phyloP scores from a whole-genome alignment of 352 stramenopile genomes.

The Phytopythium ostracodes region DNA sequence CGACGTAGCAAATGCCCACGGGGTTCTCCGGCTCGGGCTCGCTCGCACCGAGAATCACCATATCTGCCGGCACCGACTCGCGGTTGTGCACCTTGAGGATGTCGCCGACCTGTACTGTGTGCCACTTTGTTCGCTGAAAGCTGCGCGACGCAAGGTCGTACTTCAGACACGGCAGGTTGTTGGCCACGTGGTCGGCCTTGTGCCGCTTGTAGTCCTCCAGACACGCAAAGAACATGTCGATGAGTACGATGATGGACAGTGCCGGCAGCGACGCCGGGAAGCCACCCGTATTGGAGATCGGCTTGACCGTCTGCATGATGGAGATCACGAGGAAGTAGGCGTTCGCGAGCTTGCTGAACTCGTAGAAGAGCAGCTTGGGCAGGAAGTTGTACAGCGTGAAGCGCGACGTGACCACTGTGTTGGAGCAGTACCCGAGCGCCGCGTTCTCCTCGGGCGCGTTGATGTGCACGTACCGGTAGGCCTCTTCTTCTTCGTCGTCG shows the following conservation, averaged over 20 bases:
- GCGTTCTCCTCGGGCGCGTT: constrained; percentile 64
- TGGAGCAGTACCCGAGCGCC: constrained; percentile 57
- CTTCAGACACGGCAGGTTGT: constrained; percentile 60
- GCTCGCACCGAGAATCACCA: constrained; percentile 81
- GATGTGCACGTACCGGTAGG: constrained; percentile 66
- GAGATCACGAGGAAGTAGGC: constrained; percentile 93
- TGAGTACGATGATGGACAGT: constrained; percentile 91
- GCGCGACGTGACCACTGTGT: constrained; percentile 87
- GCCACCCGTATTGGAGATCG: constrained; percentile 90
- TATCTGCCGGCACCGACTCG: constrained; percentile 81
- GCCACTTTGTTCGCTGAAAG: constrained; percentile 76
- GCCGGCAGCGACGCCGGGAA: constrained; percentile 88
- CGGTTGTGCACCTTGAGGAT: constrained; percentile 89
- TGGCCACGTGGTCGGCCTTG: constrained; percentile 82
- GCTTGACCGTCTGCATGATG: constrained; percentile 88
- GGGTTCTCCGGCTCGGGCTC: constrained; percentile 71
- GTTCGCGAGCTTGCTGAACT: constrained; percentile 91
- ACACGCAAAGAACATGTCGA: constrained; percentile 91
- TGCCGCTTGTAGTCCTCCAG: constrained; percentile 91
- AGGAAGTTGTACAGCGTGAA: constrained; percentile 92
- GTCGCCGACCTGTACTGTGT: constrained; percentile 81
- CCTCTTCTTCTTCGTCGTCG: constrained; percentile 30
- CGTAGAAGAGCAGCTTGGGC: constrained; percentile 89
- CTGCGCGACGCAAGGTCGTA: constrained; percentile 28
- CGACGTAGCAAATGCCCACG: constrained; percentile 86